Evolutionary conservation across 2,329 filamentous ascomycete species (phyloP).

Genomic region (Neofusicoccum ribis): DNA sequence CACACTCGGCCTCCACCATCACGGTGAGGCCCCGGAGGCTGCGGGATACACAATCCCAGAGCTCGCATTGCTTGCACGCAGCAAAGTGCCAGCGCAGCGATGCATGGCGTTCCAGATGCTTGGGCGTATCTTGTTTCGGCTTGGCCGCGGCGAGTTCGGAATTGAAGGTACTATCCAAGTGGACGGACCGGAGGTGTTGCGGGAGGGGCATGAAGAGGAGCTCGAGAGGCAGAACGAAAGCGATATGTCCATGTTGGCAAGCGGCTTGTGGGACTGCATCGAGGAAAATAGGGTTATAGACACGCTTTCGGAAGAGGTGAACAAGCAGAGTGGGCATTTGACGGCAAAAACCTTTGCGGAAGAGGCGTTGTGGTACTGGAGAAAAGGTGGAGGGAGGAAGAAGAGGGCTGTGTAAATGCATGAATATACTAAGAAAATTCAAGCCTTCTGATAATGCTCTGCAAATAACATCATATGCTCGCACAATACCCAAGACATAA

Average conservation of each 20-base stretch:
- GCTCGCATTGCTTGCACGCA: slow-evolving; percentile 76
- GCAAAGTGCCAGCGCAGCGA: slow-evolving; percentile 79
- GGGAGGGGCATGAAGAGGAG: slow-evolving; percentile 47
- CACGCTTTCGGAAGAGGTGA: slow-evolving; percentile 74
- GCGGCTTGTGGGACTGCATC: slow-evolving; percentile 80
- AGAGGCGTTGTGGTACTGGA: slow-evolving; percentile 87
- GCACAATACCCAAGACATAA: background rate
- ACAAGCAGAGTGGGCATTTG: slow-evolving; percentile 66
- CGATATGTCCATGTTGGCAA: slow-evolving; percentile 52
- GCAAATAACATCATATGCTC: background rate
- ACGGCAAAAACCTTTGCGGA: slow-evolving; percentile 82
- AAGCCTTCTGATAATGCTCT: background rate
- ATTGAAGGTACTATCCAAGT: slow-evolving; percentile 46
- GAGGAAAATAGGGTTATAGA: slow-evolving; percentile 76
- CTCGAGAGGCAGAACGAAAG: slow-evolving; percentile 45
- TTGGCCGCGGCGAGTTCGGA: slow-evolving; percentile 73
- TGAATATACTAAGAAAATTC: background rate
- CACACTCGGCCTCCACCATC: slow-evolving; percentile 84
- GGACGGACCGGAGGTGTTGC: slow-evolving; percentile 49
- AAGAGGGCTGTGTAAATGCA: slow-evolving; percentile 49
- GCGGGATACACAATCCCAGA: slow-evolving; percentile 93
- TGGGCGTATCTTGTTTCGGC: slow-evolving; percentile 77
- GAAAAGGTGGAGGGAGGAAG: slow-evolving; percentile 66
- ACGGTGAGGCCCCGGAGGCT: slow-evolving; percentile 86
- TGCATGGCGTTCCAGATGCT: slow-evolving; percentile 92